Conservation (phyloP, 768 basidiomycete species). For the Boletus insuetus region DNA sequence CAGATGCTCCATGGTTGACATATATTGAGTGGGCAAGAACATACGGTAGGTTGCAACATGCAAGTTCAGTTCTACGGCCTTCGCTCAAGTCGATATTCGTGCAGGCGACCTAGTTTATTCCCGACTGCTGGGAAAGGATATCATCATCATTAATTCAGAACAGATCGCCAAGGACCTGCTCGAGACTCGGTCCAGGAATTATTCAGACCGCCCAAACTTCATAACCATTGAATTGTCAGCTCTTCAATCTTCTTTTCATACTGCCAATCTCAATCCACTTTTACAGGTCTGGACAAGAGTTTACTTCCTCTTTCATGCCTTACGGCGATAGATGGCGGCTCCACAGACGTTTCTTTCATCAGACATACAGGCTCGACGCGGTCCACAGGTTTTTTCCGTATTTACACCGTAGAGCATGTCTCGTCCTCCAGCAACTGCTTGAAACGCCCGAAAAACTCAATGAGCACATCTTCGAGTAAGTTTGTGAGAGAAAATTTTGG, state of each 20-base stretch:
- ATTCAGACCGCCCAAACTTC: constrained; percentile 46
- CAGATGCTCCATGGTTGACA: too few species aligned
- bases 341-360: constrained; percentile 23
- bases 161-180: constrained; percentile 9
- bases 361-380: constrained; percentile 15
- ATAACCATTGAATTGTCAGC: constrained; percentile 14
- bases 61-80: background rate
- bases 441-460: constrained; percentile 26
- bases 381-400: constrained; percentile 23
- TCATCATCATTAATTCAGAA: constrained; percentile 36
- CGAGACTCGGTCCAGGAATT: constrained; percentile 42
- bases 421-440: constrained; percentile 29
- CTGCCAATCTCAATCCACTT: too few species aligned
- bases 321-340: too few species aligned
- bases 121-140: constrained; percentile 40
- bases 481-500: constrained; percentile 21
- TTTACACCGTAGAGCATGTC: constrained; percentile 26
- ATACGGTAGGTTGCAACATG: background rate
- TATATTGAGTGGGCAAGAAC: too few species aligned
- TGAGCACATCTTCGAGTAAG: constrained; percentile 8
- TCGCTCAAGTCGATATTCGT: constrained; percentile 34
- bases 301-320: constrained; percentile 8
- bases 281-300: constrained; percentile 10
- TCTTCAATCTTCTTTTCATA: background rate
- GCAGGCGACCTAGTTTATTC: constrained; percentile 17